Percentiles rank a stretch among this genome's conserved stretches.
Conservation (phyloP, 306 rosid genomes). For the Casuarina glauca region DNA sequence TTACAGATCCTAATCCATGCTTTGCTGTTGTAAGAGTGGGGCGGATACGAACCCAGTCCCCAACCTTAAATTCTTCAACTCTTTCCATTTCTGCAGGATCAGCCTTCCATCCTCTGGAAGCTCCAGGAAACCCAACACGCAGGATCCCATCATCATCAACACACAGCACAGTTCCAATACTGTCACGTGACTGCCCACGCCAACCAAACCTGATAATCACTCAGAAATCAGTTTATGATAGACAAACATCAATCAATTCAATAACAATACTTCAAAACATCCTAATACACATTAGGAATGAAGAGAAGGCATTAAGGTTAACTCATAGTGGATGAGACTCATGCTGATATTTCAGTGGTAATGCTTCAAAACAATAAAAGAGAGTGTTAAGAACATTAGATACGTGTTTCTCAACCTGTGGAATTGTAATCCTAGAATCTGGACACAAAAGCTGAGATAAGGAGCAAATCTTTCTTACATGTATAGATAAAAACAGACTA, state of each 20-base stretch:
- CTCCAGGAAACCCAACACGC: slow-evolving; percentile 99
- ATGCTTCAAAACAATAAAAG: neutral
- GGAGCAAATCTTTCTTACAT: neutral
- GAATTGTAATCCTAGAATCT: neutral
- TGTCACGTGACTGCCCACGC: slow-evolving; percentile 98
- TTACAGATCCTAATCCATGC: slow-evolving; percentile 97
- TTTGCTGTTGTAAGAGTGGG: slow-evolving; percentile 94
- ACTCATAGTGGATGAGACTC: neutral
- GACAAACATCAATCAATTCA: neutral
- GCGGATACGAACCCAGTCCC: slow-evolving; percentile 98
- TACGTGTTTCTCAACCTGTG: neutral
- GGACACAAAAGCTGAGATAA: neutral
- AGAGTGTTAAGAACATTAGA: neutral
- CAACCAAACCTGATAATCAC: slow-evolving; percentile 80
- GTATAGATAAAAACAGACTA: neutral
- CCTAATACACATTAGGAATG: neutral
- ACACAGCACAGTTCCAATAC: slow-evolving; percentile 95
- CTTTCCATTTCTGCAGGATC: slow-evolving; percentile 99
- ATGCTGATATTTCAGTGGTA: neutral
- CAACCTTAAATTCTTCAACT: slow-evolving; percentile 96
- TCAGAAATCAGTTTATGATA: slow-evolving; percentile 14
- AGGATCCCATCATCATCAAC: slow-evolving; percentile 97
- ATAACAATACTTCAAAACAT: neutral
- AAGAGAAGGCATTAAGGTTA: neutral
- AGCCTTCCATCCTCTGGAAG: slow-evolving; percentile 99